phyloP scores from a whole-genome alignment of 495 filamentous ascomycete species.

The Penicillium paradoxum region DNA sequence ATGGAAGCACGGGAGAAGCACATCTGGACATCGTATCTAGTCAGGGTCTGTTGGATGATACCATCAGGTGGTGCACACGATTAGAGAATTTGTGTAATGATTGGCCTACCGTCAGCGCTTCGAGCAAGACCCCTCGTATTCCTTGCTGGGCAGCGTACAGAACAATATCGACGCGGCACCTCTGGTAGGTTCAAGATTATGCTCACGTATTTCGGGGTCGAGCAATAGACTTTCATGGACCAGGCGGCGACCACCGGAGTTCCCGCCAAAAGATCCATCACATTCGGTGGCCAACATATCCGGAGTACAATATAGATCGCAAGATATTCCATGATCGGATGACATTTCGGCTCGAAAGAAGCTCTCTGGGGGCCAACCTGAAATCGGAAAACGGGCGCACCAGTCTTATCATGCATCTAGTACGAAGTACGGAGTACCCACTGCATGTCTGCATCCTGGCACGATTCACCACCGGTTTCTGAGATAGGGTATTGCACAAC shows the following conservation, averaged over 20 bases:
- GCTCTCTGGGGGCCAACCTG: neutral
- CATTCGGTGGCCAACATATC: neutral
- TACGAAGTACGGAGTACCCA: neutral
- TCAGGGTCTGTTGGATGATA: neutral
- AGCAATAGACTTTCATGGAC: neutral
- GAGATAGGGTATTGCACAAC: neutral
- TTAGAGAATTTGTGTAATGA: neutral
- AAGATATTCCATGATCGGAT: neutral
- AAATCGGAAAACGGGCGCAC: neutral
- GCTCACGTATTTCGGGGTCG: neutral
- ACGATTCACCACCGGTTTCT: neutral
- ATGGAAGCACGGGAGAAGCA: slow-evolving; percentile 34
- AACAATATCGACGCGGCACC: neutral
- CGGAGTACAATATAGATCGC: neutral
- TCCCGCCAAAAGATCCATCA: neutral
- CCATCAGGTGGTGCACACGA: slow-evolving; percentile 13
- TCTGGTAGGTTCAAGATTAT: neutral
- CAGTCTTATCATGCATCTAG: neutral
- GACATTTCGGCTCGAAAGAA: neutral
- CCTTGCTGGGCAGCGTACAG: neutral
- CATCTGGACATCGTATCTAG: neutral
- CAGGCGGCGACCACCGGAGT: neutral
- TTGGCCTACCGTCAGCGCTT: neutral
- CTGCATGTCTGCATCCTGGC: neutral
- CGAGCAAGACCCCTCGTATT: neutral